These are phyloP conservation scores for Sugiyamaella paludigena DNA, from an alignment of 1,139 yeast species.

Conservation along the genomic window DNA sequence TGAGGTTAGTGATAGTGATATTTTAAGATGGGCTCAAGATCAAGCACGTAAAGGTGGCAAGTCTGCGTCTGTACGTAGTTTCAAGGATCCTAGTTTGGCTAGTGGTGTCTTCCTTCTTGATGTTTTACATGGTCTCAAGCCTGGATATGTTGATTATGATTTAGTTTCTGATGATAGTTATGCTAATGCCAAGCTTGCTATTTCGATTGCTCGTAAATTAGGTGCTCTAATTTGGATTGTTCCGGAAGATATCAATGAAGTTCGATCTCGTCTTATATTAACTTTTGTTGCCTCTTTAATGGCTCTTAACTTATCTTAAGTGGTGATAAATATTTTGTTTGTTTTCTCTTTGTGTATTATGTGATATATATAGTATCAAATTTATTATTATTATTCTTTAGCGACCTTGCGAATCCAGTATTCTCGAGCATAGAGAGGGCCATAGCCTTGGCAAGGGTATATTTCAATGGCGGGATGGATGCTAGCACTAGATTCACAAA, in stretches of 20 bases:
- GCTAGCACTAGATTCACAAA: no score
- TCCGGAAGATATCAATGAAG: slow-evolving; percentile 98
- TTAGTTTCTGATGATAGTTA: slow-evolving; percentile 85
- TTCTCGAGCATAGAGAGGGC: no score
- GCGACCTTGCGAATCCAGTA: no score
- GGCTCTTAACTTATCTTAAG: slow-evolving; percentile 45
- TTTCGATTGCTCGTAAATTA: slow-evolving; percentile 94
- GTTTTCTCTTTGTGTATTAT: no score
- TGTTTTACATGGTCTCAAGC: slow-evolving; percentile 87
- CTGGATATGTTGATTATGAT: slow-evolving; percentile 96
- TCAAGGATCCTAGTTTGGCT: slow-evolving; percentile 75
- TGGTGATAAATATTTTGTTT: neutral
- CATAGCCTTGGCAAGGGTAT: no score
- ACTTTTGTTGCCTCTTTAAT: slow-evolving; percentile 95
- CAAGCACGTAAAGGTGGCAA: slow-evolving; percentile 76
- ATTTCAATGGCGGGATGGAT: no score
- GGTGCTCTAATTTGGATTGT: slow-evolving; percentile 98
- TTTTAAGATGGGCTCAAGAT: slow-evolving; percentile 89
- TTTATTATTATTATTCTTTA: no score
- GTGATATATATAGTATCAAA: no score
- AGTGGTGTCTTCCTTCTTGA: slow-evolving; percentile 82
- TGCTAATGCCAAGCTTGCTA: slow-evolving; percentile 94
- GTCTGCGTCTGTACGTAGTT: slow-evolving; percentile 64
- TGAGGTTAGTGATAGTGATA: slow-evolving; percentile 78
- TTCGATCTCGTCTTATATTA: slow-evolving; percentile 85